Base-by-base conservation (phyloP, 352 stramenopile species). In the Globisporangium megalacanthum region DNA sequence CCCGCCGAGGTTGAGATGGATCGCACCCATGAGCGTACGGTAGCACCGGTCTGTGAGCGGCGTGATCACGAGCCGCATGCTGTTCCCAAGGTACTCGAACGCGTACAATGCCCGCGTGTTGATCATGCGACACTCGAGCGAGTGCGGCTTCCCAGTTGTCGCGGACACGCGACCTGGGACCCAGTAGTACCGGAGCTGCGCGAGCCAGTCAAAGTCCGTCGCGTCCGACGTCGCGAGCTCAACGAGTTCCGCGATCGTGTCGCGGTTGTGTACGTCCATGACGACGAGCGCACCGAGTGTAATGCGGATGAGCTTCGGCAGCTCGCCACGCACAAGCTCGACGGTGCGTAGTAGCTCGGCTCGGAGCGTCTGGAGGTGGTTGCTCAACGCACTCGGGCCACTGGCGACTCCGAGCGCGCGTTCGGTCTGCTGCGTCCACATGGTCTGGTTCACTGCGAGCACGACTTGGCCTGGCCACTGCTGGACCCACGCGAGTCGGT, bases 191-290 rank as follows among this genome's bases (percentile, higher is more conserved):
- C 93, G 88, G 14, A 98, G 63, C 62, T 98, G 92, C 1, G 86
- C 85, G 53, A 97, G 75, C 93, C 93, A 98, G 67, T 97, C 93
- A 66, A 98, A 98, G 62, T 97, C 92, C 7, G 62, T 83, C 52
- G 83, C 85, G 60, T 88, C 72, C 4, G 72, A 77, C 31, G 94
- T 79, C 29, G 92, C 73, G 37, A 95, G 65, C 2, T 91, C 71
- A 46, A 92, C 77, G 29, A 98, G 66, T 60, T 98, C 91, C 6
- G 88, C 85, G 51, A 98, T 96, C 53, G 88, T 96, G 61, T 98
- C 91, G 13, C 92, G 83, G 45, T 97, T 97, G 78, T 98, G 94
- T 7, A 98, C 93, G 60, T 98, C 93, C 84, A 98, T 97, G 10
- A 98, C 92, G 1, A 98, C 88, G 22, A 98, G 73, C 4, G 94